Evolutionary conservation across 2,329 filamentous ascomycete genomes (phyloP).

Genomic region (Trichoderma lentiforme): DNA sequence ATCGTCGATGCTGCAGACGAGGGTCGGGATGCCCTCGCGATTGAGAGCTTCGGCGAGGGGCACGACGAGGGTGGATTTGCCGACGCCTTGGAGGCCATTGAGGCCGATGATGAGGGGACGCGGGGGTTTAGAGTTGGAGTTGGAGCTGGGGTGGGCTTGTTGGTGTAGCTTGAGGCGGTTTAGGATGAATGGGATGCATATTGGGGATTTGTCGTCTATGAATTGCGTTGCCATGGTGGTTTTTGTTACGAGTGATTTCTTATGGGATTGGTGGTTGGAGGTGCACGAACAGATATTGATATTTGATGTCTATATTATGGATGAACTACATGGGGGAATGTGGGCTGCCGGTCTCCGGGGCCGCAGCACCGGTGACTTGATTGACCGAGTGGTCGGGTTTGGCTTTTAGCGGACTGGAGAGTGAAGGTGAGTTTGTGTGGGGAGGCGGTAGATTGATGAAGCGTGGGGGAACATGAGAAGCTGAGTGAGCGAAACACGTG

Average conservation of each 20-base stretch:
- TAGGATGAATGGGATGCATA: constrained; percentile 76
- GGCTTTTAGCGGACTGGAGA: background rate
- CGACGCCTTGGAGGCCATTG: constrained; percentile 87
- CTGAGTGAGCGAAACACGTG: background rate
- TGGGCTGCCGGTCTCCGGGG: background rate
- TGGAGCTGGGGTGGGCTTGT: background rate
- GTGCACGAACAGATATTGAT: no score
- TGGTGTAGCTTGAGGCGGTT: constrained; percentile 53
- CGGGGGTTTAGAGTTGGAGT: constrained; percentile 29
- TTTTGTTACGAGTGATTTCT: background rate
- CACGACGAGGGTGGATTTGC: constrained; percentile 83
- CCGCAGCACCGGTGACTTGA: background rate
- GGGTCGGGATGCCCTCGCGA: constrained; percentile 55
- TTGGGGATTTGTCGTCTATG: constrained; percentile 72
- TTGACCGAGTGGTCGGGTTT: background rate
- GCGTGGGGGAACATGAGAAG: background rate
- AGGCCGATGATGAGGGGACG: constrained; percentile 76
- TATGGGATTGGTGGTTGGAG: background rate
- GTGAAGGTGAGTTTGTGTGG: background rate
- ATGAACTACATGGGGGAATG: background rate
- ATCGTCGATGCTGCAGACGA: constrained; percentile 83
- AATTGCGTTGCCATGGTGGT: constrained; percentile 35
- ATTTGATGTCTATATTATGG: background rate
- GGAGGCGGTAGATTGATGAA: background rate
- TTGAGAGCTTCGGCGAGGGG: constrained; percentile 61